Evolutionary conservation across 108 stramenopile genomes (phyloP).

Genomic region (Nitzschia sp.): DNA sequence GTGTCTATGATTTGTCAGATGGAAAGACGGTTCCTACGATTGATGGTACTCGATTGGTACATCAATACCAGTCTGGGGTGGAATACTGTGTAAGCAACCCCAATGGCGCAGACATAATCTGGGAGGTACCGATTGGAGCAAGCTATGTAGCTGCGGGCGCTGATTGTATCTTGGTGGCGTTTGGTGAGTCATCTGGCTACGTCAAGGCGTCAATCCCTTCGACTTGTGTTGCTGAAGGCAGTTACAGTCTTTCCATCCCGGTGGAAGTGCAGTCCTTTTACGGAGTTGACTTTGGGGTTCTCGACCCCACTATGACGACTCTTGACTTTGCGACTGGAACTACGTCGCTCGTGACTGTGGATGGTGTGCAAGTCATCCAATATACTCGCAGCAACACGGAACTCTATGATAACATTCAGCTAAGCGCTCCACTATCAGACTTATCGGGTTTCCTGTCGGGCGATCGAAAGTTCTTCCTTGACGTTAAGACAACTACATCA

Average conservation of each 20-base stretch:
- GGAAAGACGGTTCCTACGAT: constrained; percentile 29
- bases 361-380: not conserved
- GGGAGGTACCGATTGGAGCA: constrained; percentile 29
- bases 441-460: constrained; percentile 1
- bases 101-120: constrained; percentile 20
- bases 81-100: constrained; percentile 6
- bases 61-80: not conserved
- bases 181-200: constrained; percentile 18
- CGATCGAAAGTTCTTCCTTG: constrained; percentile 4
- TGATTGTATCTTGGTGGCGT: constrained; percentile 28
- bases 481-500: not conserved
- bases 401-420: not conserved
- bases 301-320: not conserved
- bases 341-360: not conserved
- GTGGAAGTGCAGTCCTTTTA: constrained; percentile 4
- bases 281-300: not conserved
- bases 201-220: not conserved
- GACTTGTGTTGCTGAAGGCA: not conserved
- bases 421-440: not conserved
- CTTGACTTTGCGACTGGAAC: not conserved
- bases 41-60: constrained; percentile 16
- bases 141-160: constrained; percentile 9
- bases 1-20: constrained; percentile 37
- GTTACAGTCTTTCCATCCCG: not conserved
- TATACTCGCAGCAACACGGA: not conserved